Conservation (phyloP, 176 grass and related monocot genomes). For the Oropetium thomaeum region DNA sequence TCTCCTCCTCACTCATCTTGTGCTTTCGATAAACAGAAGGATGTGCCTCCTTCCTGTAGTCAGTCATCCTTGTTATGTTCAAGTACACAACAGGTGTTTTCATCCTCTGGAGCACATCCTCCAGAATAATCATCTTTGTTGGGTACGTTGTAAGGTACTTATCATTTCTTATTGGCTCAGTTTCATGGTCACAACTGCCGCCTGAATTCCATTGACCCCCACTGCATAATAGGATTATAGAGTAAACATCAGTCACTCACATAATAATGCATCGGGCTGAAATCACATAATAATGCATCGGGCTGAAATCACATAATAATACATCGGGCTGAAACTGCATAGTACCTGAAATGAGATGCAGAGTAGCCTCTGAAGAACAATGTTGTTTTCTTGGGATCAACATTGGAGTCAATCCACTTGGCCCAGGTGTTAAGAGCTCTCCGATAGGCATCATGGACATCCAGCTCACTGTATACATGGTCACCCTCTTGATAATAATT, state of each 20-base stretch:
- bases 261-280: background rate
- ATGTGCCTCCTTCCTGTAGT: constrained; percentile 94
- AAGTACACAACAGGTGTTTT: constrained; percentile 67
- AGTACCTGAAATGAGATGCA: constrained; percentile 89
- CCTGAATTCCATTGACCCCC: constrained; percentile 97
- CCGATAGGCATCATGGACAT: constrained; percentile 72
- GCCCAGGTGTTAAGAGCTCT: constrained; percentile 85
- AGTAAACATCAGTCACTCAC: background rate
- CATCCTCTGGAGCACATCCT: constrained; percentile 77
- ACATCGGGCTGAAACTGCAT: too few relatives aligned
- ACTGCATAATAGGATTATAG: constrained; percentile 27
- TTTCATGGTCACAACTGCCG: constrained; percentile 84
- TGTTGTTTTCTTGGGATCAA: constrained; percentile 57
- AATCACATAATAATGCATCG: background rate
- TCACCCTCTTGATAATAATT: constrained; percentile 89
- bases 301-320: constrained; percentile 1
- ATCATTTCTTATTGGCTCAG: constrained; percentile 66
- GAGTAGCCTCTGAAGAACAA: constrained; percentile 94
- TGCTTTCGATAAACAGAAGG: constrained; percentile 85
- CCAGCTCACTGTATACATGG: constrained; percentile 57
- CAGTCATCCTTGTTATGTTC: constrained; percentile 93
- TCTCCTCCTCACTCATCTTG: constrained; percentile 42
- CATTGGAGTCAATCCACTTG: constrained; percentile 68
- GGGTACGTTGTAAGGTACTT: constrained; percentile 60
- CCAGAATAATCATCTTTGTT: constrained; percentile 60